A percentile compares a stretch with the other conserved stretches of the same genome.
Evolutionary conservation across 2,329 filamentous ascomycete species (phyloP).

Genomic region (Colletotrichum sp.): DNA sequence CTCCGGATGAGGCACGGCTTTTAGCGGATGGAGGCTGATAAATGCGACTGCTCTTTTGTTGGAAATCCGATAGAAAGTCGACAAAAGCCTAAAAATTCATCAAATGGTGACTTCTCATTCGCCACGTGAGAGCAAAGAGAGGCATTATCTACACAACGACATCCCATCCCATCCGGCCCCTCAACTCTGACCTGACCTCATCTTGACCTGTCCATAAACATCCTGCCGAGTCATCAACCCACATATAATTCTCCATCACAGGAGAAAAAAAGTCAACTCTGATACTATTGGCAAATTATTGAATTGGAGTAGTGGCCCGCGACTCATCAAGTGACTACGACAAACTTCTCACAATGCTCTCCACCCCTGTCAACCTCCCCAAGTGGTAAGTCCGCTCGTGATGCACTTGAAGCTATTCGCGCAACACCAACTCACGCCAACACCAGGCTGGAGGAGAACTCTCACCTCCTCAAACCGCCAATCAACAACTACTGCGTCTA

Average conservation of each 20-base stretch:
- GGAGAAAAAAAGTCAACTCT: neutral
- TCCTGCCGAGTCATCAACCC: neutral
- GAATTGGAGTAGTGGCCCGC: neutral
- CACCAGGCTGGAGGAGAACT: slow-evolving; percentile 87
- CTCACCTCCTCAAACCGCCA: slow-evolving; percentile 89
- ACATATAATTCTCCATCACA: neutral
- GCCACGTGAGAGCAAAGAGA: neutral
- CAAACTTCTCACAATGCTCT: slow-evolving; percentile 8
- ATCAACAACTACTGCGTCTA: slow-evolving; percentile 99
- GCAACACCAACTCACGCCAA: neutral
- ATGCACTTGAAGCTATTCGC: neutral
- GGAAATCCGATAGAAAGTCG: neutral
- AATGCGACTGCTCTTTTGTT: neutral
- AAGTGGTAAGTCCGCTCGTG: slow-evolving; percentile 54
- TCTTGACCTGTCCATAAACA: neutral
- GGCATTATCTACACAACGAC: neutral
- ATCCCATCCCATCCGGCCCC: neutral
- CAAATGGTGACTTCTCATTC: neutral
- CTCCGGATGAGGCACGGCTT: slow-evolving; percentile 1
- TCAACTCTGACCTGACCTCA: neutral
- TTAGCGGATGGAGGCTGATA: slow-evolving; percentile 10
- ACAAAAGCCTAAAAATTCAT: neutral
- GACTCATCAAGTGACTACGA: slow-evolving; percentile 1
- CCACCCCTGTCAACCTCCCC: slow-evolving; percentile 57
- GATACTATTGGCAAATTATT: neutral